Evolutionary conservation across 805 yeast genomes (phyloP).

Genomic region (Tetrapisispora fleetii): DNA sequence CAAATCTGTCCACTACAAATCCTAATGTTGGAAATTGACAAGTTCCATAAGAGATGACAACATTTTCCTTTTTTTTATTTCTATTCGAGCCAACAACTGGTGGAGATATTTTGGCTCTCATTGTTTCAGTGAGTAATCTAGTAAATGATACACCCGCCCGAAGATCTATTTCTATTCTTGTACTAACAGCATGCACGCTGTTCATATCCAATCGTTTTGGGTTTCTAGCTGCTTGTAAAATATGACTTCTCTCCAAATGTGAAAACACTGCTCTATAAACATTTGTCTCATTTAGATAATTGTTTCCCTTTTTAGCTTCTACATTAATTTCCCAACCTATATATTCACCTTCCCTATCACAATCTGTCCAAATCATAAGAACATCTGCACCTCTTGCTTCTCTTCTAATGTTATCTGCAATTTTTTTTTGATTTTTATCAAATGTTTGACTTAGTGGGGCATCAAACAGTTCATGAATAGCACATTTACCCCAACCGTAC

Average conservation of each 20-base stretch:
- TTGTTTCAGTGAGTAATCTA: conserved; percentile 52
- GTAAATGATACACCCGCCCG: conserved; percentile 87
- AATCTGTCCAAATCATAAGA: conserved; percentile 96
- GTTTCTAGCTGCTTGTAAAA: conserved; percentile 60
- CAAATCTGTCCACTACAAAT: conserved; percentile 86
- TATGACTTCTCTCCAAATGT: conserved; percentile 70
- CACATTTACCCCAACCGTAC: conserved; percentile 56
- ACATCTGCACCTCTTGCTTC: conserved; percentile 53
- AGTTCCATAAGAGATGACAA: conserved; percentile 63
- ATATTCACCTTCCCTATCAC: conserved; percentile 93
- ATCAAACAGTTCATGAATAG: conserved; percentile 56
- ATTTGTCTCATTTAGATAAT: conserved; percentile 35
- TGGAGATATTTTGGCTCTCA: conserved; percentile 20
- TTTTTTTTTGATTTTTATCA: conserved; percentile 34
- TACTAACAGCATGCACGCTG: conserved; percentile 74
- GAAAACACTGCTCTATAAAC: conserved; percentile 77
- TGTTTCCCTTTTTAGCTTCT: conserved; percentile 45
- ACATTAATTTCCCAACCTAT: conserved; percentile 76
- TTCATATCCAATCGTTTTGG: conserved; percentile 56
- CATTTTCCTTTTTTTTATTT: conserved; percentile 14
- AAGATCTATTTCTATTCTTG: conserved; percentile 79
- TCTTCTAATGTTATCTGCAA: conserved; percentile 55
- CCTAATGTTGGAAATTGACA: conserved; percentile 98
- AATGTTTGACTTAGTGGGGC: conserved; percentile 49
- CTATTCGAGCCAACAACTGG: conserved; percentile 2